A percentile compares a stretch with the other conserved stretches of the same genome.
phyloP scores from a whole-genome alignment of 805 yeast genomes.

The Yamadazyma olivae region DNA sequence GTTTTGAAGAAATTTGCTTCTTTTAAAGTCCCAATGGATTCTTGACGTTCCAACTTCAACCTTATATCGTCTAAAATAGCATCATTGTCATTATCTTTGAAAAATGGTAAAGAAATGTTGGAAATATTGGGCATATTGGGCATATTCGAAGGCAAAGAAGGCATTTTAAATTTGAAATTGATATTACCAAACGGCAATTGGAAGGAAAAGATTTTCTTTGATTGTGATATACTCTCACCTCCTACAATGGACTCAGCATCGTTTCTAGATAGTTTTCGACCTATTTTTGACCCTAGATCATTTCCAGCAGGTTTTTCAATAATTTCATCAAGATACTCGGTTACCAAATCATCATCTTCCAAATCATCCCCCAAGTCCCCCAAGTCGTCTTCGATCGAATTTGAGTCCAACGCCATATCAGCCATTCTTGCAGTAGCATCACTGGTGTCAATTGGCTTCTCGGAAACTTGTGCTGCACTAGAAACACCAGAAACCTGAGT shows the following conservation, averaged over 20 bases:
- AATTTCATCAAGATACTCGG: too few species aligned
- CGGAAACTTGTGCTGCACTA: too few species aligned
- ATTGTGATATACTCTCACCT: conserved; percentile 37
- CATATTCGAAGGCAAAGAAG: conserved; percentile 1
- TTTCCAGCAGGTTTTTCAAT: neutral
- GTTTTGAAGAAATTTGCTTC: conserved; percentile 58
- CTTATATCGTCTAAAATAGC: conserved; percentile 26
- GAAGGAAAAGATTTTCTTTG: conserved; percentile 48
- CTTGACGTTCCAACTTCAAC: conserved; percentile 48
- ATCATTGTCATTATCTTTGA: conserved; percentile 9
- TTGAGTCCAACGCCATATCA: neutral
- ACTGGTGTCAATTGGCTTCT: too few species aligned
- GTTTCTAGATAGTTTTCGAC: neutral
- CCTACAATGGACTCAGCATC: conserved; percentile 51
- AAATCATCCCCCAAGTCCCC: too few species aligned
- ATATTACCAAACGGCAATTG: conserved; percentile 57
- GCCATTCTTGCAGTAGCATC: neutral
- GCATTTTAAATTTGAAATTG: conserved; percentile 12
- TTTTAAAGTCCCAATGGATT: conserved; percentile 57
- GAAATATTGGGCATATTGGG: neutral
- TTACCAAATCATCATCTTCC: too few species aligned
- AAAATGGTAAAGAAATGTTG: conserved; percentile 3
- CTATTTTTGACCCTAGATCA: neutral
- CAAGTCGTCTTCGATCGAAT: too few species aligned
- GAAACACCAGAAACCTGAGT: too few species aligned